A percentile compares a stretch with the other conserved stretches of the same genome.
These are phyloP conservation scores for Diacronema lutheri DNA, from an alignment of 78 protist species.

Conservation along the genomic window DNA sequence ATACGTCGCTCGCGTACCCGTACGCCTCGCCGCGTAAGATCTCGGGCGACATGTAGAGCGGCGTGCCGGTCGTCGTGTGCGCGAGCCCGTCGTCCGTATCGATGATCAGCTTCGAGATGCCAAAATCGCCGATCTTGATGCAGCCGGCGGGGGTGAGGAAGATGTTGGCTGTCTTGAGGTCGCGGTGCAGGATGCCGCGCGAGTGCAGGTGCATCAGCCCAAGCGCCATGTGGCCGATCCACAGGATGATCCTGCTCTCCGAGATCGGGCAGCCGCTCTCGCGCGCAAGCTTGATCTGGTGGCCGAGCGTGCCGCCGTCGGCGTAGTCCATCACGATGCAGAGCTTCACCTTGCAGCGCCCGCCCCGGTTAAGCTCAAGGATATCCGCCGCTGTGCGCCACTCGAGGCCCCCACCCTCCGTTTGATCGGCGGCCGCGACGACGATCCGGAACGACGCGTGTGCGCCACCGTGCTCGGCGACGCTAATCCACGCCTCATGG, in stretches of 20 bases:
- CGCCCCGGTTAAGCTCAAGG: too few relatives aligned
- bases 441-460: too few relatives aligned
- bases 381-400: too few relatives aligned
- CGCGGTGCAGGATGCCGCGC: conserved; percentile 39
- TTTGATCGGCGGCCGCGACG: too few relatives aligned
- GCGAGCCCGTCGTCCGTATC: not conserved
- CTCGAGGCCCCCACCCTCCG: too few relatives aligned
- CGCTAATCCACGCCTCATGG: too few relatives aligned
- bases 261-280: not conserved
- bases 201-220: conserved; percentile 30
- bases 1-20: conserved; percentile 23
- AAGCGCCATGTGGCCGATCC: not conserved
- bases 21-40: conserved; percentile 46
- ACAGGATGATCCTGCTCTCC: conserved; percentile 14
- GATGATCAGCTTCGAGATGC: not conserved
- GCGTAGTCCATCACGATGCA: conserved; percentile 30
- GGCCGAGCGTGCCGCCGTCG: not conserved
- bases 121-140: conserved; percentile 21
- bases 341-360: not conserved
- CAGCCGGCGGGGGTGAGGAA: not conserved
- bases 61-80: conserved; percentile 40
- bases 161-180: conserved; percentile 35
- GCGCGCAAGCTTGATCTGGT: not conserved
- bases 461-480: too few relatives aligned
- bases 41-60: conserved; percentile 61